These are phyloP conservation scores for Cercophora newfieldiana DNA, from an alignment of 495 filamentous ascomycete species.

Conservation along the genomic window DNA sequence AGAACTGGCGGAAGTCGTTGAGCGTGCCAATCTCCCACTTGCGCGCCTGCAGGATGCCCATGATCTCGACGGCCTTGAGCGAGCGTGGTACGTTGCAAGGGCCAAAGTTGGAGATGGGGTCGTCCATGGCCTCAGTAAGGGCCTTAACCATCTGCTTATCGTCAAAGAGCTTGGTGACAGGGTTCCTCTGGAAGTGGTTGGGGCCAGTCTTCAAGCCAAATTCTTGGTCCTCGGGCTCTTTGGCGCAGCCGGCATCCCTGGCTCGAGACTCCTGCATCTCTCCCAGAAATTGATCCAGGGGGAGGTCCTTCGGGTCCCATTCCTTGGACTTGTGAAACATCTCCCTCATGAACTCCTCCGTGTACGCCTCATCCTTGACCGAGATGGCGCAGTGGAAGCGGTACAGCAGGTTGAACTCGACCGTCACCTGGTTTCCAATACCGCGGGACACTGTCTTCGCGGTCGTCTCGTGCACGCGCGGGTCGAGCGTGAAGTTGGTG, in stretches of 20 bases:
- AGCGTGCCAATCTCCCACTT: conserved; percentile 74
- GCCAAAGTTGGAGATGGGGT: conserved; percentile 57
- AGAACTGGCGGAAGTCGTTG: conserved; percentile 81
- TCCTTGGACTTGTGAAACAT: conserved; percentile 59
- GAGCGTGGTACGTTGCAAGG: conserved; percentile 68
- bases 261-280: no score
- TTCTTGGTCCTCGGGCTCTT: no score
- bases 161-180: conserved; percentile 52
- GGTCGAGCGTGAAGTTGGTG: conserved; percentile 77
- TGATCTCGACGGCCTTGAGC: conserved; percentile 68
- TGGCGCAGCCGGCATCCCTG: no score
- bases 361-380: conserved; percentile 66
- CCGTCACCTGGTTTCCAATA: conserved; percentile 73
- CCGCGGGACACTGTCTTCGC: conserved; percentile 59
- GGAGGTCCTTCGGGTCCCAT: conserved; percentile 51
- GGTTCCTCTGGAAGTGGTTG: no score
- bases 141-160: conserved; percentile 64
- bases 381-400: conserved; percentile 72
- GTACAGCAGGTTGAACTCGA: conserved; percentile 74
- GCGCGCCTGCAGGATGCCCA: conserved; percentile 77
- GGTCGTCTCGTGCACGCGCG: conserved; percentile 61
- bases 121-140: conserved; percentile 62
- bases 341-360: conserved; percentile 56
- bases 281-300: no score
- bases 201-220: no score